Conservation (phyloP, 176 grass and related monocot species). For the Elaeis guineensis region DNA sequence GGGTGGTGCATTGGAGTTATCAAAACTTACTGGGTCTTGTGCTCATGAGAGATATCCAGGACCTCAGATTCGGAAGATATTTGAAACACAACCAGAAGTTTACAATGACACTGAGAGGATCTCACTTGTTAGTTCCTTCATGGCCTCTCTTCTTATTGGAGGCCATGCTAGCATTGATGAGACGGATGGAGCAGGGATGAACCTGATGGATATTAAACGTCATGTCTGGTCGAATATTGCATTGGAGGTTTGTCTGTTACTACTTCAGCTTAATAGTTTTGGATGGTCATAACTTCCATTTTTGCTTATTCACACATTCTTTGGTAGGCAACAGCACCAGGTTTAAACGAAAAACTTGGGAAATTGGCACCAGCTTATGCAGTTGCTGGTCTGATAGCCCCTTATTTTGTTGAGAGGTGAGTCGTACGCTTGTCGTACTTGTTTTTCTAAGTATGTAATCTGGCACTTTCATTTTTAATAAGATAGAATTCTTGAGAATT, state of each 20-base stretch:
- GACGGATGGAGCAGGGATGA: slow-evolving; percentile 95
- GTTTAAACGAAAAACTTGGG: slow-evolving; percentile 72
- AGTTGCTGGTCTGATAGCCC: slow-evolving; percentile 54
- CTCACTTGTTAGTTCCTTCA: slow-evolving; percentile 91
- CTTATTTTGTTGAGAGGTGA: slow-evolving; percentile 88
- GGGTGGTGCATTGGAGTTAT: slow-evolving; percentile 74
- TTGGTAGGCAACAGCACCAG: slow-evolving; percentile 67
- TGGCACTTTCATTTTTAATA: too few relatives aligned
- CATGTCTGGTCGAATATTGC: slow-evolving; percentile 62
- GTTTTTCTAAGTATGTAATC: too few relatives aligned
- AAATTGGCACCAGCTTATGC: slow-evolving; percentile 70
- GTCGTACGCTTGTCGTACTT: neutral
- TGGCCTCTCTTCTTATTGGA: slow-evolving; percentile 79
- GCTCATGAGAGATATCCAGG: slow-evolving; percentile 88
- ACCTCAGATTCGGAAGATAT: slow-evolving; percentile 82
- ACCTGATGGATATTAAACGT: slow-evolving; percentile 91
- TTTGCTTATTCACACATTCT: slow-evolving; percentile 2
- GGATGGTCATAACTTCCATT: too few relatives aligned
- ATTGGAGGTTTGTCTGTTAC: slow-evolving; percentile 51
- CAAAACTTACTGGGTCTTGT: slow-evolving; percentile 77
- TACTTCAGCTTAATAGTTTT: too few relatives aligned
- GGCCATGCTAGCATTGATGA: slow-evolving; percentile 87
- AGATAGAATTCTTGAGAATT: too few relatives aligned
- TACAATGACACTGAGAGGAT: slow-evolving; percentile 85
- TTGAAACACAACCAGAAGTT: slow-evolving; percentile 33